A percentile compares a stretch with the other conserved stretches of the same genome.
Evolutionary conservation across 2,329 filamentous ascomycete species (phyloP).

Genomic region (Alternaria sp.): DNA sequence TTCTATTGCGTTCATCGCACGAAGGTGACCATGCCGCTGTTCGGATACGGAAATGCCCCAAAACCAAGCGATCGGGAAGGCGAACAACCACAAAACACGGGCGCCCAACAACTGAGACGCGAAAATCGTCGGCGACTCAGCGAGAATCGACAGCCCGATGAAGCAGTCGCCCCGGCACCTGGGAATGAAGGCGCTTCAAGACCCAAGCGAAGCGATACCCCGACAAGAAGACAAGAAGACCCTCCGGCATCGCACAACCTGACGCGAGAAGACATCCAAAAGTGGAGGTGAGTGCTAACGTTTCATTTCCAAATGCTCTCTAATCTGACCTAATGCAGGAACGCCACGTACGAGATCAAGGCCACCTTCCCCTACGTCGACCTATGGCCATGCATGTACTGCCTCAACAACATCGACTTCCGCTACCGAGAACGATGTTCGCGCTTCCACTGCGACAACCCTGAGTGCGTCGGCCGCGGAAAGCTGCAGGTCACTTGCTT

Average conservation of each 20-base stretch:
- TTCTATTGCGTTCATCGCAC: background rate
- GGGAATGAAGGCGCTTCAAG: background rate
- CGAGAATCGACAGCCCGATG: background rate
- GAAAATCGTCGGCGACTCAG: background rate
- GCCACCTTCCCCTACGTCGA: background rate
- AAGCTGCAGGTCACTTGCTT: conserved; percentile 4
- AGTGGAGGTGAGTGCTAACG: background rate
- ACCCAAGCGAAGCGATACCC: background rate
- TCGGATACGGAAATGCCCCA: background rate
- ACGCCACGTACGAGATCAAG: background rate
- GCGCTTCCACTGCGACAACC: background rate
- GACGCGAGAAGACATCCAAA: background rate
- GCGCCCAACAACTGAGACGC: background rate
- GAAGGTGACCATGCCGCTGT: background rate
- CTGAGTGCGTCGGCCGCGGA: background rate
- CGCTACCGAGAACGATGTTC: background rate
- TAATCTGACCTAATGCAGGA: background rate
- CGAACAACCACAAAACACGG: background rate
- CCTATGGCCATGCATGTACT: conserved; percentile 15
- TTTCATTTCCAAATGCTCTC: background rate
- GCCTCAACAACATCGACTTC: background rate
- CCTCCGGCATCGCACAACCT: background rate
- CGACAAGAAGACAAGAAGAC: background rate
- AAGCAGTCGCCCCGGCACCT: background rate
- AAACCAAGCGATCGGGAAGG: background rate